Evolutionary conservation across 2,329 filamentous ascomycete genomes (phyloP).

Genomic region (Botrytis sinoallii): DNA sequence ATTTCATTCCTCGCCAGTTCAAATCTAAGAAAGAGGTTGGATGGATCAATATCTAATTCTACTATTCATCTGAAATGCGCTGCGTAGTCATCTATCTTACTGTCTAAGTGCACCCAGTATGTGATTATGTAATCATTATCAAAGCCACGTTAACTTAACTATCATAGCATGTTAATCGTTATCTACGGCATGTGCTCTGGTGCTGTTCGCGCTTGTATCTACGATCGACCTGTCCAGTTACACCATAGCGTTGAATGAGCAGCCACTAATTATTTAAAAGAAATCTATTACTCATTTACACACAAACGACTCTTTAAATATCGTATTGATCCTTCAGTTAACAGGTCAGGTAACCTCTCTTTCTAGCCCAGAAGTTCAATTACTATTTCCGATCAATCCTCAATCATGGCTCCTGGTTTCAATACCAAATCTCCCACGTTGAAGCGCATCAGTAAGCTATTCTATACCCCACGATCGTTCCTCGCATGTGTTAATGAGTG

Average conservation of each 20-base stretch:
- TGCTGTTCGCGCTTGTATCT: neutral
- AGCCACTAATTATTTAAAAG: neutral
- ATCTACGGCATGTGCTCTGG: neutral
- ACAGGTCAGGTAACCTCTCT: neutral
- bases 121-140: neutral
- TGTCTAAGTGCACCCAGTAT: neutral
- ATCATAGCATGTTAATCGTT: neutral
- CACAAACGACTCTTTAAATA: neutral
- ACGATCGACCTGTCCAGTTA: neutral
- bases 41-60: neutral
- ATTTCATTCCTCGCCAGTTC: neutral
- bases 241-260: neutral
- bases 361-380: neutral
- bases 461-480: constrained; percentile 9
- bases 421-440: constrained; percentile 81
- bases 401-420: constrained; percentile 40
- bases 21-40: neutral
- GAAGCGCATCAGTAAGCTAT: constrained; percentile 69
- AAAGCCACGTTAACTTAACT: constrained; percentile 3
- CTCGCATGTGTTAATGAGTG: constrained; percentile 20
- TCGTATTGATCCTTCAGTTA: no score
- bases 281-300: neutral
- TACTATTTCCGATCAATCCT: neutral
- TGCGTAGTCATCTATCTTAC: neutral
- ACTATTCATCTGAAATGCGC: neutral